A percentile compares a stretch with the other conserved stretches of the same genome.
Evolutionary conservation across 2,329 filamentous ascomycete genomes (phyloP).

Genomic region (Cadophora luteo-olivacea): DNA sequence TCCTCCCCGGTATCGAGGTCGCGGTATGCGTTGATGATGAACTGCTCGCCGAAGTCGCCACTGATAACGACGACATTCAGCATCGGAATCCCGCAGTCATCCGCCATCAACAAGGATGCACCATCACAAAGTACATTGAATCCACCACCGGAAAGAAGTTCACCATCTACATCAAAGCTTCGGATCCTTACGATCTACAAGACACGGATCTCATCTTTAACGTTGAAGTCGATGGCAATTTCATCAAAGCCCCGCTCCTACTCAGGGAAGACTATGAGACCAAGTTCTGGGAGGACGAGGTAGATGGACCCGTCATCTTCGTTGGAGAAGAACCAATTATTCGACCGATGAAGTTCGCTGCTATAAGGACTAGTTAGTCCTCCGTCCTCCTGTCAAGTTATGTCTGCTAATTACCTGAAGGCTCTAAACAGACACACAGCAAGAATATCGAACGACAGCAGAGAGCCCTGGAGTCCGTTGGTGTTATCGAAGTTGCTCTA

Average conservation of each 20-base stretch:
- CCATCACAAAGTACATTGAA: background rate
- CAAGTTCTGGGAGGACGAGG: too few species aligned
- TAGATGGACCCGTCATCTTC: too few species aligned
- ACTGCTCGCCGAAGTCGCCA: constrained; percentile 33
- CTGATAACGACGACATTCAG: constrained; percentile 10
- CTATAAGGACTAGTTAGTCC: too few species aligned
- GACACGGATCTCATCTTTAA: background rate
- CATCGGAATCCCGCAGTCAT: background rate
- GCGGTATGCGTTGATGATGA: constrained; percentile 34
- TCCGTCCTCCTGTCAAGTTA: too few species aligned
- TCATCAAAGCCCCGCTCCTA: background rate
- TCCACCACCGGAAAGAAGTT: background rate
- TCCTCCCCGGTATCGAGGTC: constrained; percentile 29
- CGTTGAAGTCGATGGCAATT: background rate
- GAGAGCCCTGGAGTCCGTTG: too few species aligned
- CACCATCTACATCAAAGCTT: background rate
- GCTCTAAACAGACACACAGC: too few species aligned
- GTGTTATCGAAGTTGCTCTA: too few species aligned
- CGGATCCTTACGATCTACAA: background rate
- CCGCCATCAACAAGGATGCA: background rate
- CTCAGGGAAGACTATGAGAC: too few species aligned
- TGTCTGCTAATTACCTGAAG: too few species aligned
- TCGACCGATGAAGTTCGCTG: too few species aligned
- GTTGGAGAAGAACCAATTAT: too few species aligned
- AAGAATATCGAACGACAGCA: too few species aligned